A percentile compares a stretch with the other conserved stretches of the same genome.
Evolutionary conservation across 129 eudicot genomes (phyloP).

Genomic region (Logfia minima): DNA sequence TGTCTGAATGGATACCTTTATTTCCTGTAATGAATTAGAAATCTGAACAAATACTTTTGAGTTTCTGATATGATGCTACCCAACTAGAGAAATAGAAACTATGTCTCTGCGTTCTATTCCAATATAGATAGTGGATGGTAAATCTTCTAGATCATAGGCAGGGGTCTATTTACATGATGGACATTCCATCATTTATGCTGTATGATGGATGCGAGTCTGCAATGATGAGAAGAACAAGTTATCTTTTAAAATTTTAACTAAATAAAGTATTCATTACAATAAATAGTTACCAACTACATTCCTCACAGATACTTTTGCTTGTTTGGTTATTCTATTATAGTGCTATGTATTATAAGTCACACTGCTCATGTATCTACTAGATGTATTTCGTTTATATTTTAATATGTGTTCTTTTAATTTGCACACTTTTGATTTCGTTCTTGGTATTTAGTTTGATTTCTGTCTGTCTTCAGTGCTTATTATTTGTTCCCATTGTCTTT

Average conservation of each 20-base stretch:
- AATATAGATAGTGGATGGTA: background rate
- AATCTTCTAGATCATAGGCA: background rate
- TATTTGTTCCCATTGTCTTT: conserved; percentile 6
- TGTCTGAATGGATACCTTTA: too few species aligned
- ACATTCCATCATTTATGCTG: background rate
- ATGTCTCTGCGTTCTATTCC: background rate
- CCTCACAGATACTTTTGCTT: background rate
- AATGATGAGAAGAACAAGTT: background rate
- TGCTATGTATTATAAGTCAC: background rate
- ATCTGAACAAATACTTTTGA: too few species aligned
- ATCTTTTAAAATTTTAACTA: background rate
- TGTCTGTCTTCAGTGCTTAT: conserved; percentile 13
- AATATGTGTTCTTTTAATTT: background rate
- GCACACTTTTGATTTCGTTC: background rate
- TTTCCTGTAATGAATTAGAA: too few species aligned
- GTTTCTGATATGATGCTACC: too few species aligned
- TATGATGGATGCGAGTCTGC: background rate
- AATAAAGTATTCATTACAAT: background rate
- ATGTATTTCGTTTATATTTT: background rate
- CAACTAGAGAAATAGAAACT: too few species aligned
- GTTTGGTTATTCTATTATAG: background rate
- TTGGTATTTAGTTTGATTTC: background rate
- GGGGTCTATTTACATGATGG: background rate
- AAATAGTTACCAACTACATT: conserved; percentile 6
- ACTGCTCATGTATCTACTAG: background rate